Percentiles rank a stretch among this genome's conserved stretches.
Conservation (phyloP, 441 rosid genomes). For the Biscutella laevigata region DNA sequence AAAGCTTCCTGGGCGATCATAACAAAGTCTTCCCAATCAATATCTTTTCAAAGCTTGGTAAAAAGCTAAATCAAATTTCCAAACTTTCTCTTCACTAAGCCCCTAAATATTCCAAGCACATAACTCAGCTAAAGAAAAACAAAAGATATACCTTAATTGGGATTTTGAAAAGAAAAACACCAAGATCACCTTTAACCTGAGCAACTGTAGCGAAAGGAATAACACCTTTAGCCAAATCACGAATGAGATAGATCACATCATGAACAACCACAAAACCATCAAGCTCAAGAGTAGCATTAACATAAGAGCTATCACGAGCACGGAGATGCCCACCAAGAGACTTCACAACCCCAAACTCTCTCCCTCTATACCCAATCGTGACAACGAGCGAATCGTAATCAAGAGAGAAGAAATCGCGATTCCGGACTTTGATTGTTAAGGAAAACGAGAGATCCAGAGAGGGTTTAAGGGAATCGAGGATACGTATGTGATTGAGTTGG, state of each 20-base stretch:
- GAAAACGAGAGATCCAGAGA: conserved; percentile 62
- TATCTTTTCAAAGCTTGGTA: not conserved
- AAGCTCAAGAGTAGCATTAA: conserved; percentile 61
- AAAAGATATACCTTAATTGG: conserved; percentile 55
- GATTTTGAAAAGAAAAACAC: conserved; percentile 40
- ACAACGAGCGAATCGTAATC: conserved; percentile 46
- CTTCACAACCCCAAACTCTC: conserved; percentile 53
- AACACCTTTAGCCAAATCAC: conserved; percentile 53
- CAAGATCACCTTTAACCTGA: conserved; percentile 45
- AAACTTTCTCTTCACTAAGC: not conserved
- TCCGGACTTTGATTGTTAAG: conserved; percentile 46
- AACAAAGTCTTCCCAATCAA: not conserved
- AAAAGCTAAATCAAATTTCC: not conserved
- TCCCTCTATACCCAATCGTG: conserved; percentile 64
- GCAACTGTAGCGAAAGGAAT: conserved; percentile 57
- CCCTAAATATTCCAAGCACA: too few species aligned
- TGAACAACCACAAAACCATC: conserved; percentile 57
- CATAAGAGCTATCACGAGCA: conserved; percentile 55
- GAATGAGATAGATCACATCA: conserved; percentile 65
- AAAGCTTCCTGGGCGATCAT: not conserved
- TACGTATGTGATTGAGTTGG: conserved; percentile 46
- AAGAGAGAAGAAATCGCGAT: conserved; percentile 57
- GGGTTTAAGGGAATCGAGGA: conserved; percentile 34
- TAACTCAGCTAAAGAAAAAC: too few species aligned
- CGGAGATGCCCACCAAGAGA: conserved; percentile 49